Conservation (phyloP, 305 asterid genomes). For the Fraxinus paxiana region DNA sequence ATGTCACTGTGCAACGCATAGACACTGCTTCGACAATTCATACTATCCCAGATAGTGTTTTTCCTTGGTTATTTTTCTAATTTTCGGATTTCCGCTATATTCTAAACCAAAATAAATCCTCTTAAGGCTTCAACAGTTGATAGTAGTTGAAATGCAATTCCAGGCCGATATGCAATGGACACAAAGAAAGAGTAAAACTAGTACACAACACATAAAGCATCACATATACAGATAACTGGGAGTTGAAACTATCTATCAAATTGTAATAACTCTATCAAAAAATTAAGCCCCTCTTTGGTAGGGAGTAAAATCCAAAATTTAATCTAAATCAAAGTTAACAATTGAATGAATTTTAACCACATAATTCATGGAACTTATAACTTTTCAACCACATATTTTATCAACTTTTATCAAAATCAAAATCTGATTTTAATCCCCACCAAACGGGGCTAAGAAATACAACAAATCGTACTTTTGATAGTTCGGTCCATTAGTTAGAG, state of each 20-base stretch:
- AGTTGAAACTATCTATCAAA: not conserved
- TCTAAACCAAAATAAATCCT: not conserved
- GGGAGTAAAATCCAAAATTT: too few relatives aligned
- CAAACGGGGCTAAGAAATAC: not conserved
- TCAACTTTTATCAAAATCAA: too few relatives aligned
- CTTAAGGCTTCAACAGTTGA: not conserved
- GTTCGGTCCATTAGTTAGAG: conserved; percentile 66
- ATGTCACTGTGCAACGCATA: not conserved
- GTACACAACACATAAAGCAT: conserved; percentile 7
- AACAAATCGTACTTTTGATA: conserved; percentile 55
- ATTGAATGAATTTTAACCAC: too few relatives aligned
- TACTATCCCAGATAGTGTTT: not conserved
- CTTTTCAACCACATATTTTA: too few relatives aligned
- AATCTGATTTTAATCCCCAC: too few relatives aligned
- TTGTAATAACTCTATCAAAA: not conserved
- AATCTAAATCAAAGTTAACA: too few relatives aligned
- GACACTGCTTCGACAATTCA: not conserved
- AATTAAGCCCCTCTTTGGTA: not conserved
- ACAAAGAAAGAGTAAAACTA: not conserved
- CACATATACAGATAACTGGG: conserved; percentile 13
- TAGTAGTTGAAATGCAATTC: not conserved
- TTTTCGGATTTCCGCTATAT: not conserved
- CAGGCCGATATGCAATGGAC: not conserved
- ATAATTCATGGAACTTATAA: too few relatives aligned
- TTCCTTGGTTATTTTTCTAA: not conserved